Base-by-base conservation (phyloP, 169 alveolate genomes). In the Eimeria maxima region DNA sequence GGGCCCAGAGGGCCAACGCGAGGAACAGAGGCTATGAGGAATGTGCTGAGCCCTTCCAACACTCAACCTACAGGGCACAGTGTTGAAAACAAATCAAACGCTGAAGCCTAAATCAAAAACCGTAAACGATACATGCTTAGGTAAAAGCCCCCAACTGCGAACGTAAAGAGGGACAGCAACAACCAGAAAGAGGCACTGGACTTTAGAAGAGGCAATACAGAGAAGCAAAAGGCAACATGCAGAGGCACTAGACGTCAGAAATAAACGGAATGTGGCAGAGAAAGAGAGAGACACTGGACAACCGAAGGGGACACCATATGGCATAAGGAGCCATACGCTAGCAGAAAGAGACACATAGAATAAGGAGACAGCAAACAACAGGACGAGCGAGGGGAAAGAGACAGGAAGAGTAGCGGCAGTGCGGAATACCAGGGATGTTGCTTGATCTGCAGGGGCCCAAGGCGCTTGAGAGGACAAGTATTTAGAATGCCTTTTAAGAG, bases 351-450 rank as follows among this genome's bases (percentile, higher is more conserved):
- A 67, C 78, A 67, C 13, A 7, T 16, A 16, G 29, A 67, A 27
- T 6, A 11, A 29, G 53, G 42, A 71, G 45, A 71, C 45, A 29
- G 24, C 38, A 22, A 67, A 22, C 16, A 67, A 67, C 27, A n/a
- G n/a, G n/a, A n/a, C n/a, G 16, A 27, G 27, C 44, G 10, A 10
- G 44, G 78, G 29, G 20, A 22, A 13, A 53, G 60, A 53, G 60
- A 76, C 55, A 14, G 1, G 89, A 50, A 42, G 63, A 29, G 4
- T 11, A 20, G 18, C 18, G 18, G 63, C 29, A 10, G 11, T n/a
- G 50, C 27, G 42, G 42, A 44, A n/a, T 45, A 91, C 95, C 95
- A 92, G n/a, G 95, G 95, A n/a, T 92, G 95, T 38, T 74, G 95
- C 57, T 92, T 92, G 67, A 92, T 92, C 47, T 74, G 81, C 6